phyloP scores from a whole-genome alignment of 176 grass and related monocot genomes.

The Triticum aestivum region IWGSC_CS_RefSeq_v2.1 NC_057797.1:373457962-373458461 shows the following conservation, averaged over 20 bases:
- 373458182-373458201: background rate
- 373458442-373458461: slow-evolving; percentile 11
- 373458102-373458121: slow-evolving; percentile 91
- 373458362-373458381: too few relatives aligned
- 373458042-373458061: slow-evolving; percentile 94
- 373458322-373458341: background rate
- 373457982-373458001: slow-evolving; percentile 94
- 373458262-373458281: slow-evolving; percentile 12
- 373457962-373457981: slow-evolving; percentile 35
- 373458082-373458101: slow-evolving; percentile 73
- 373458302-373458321: background rate
- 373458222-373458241: slow-evolving; percentile 6
- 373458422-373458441: background rate
- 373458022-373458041: slow-evolving; percentile 99
- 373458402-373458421: background rate
- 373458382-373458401: background rate
- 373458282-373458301: background rate
- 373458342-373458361: too few relatives aligned
- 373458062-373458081: slow-evolving; percentile 89
- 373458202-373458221: slow-evolving; percentile 10
- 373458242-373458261: slow-evolving; percentile 23
- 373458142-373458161: slow-evolving; percentile 81
- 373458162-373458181: slow-evolving; percentile 14
- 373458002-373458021: slow-evolving; percentile 93
- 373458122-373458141: slow-evolving; percentile 77